phyloP scores from a whole-genome alignment of 805 yeast species.

The Candida ovalis region DNA sequence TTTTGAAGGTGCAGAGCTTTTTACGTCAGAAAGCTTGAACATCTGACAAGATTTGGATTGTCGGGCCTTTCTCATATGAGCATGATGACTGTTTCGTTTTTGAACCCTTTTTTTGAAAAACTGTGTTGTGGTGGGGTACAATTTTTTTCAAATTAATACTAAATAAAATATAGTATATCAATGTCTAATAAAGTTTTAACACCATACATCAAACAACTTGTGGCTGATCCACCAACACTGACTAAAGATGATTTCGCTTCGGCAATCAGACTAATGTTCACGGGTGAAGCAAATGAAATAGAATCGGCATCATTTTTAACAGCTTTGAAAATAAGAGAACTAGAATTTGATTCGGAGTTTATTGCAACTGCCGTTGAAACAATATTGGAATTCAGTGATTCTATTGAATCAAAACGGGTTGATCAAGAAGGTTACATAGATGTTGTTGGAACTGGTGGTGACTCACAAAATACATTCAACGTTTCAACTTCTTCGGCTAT shows the following conservation, averaged over 20 bases:
- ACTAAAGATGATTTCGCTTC: slow-evolving; percentile 59
- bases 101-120: too few species aligned
- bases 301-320: slow-evolving; percentile 80
- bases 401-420: slow-evolving; percentile 43
- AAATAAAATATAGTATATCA: background rate
- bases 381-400: slow-evolving; percentile 59
- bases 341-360: slow-evolving; percentile 77
- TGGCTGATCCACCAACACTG: slow-evolving; percentile 57
- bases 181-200: slow-evolving; percentile 27
- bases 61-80: too few species aligned
- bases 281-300: slow-evolving; percentile 58
- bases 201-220: slow-evolving; percentile 64
- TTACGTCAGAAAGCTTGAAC: too few species aligned
- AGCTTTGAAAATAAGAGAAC: slow-evolving; percentile 63
- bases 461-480: slow-evolving; percentile 94
- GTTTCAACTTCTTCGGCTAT: slow-evolving; percentile 95
- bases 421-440: slow-evolving; percentile 62
- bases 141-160: background rate
- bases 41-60: too few species aligned
- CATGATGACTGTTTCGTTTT: too few species aligned
- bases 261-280: slow-evolving; percentile 60
- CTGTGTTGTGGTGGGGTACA: background rate
- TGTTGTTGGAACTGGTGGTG: slow-evolving; percentile 99
- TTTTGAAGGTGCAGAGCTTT: too few species aligned
- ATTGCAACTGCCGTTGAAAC: slow-evolving; percentile 85